These are phyloP conservation scores for Lanmaoa rubissima DNA, from an alignment of 768 basidiomycete genomes.

Conservation along the genomic window DNA sequence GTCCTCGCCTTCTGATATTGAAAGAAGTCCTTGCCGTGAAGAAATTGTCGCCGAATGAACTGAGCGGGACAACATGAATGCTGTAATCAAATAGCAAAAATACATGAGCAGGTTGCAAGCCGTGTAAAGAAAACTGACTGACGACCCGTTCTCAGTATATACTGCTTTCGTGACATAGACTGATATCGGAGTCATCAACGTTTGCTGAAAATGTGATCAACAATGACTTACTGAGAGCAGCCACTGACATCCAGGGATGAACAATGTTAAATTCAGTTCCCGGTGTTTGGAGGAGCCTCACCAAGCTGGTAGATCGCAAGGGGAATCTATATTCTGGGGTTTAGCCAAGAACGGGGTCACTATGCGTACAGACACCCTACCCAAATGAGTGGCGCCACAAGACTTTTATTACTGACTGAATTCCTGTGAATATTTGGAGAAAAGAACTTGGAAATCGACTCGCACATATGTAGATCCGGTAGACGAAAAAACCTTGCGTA, in stretches of 20 bases:
- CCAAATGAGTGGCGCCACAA: slow-evolving; percentile 2
- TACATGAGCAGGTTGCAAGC: neutral
- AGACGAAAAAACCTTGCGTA: slow-evolving; percentile 9
- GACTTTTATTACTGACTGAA: slow-evolving; percentile 1
- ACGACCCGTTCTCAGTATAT: neutral
- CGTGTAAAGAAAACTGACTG: neutral
- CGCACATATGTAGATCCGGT: slow-evolving; percentile 7
- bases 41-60: neutral
- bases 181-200: neutral
- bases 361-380: neutral
- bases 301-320: neutral
- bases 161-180: neutral
- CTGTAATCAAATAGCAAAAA: neutral
- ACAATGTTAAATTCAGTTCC: neutral
- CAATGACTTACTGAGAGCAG: neutral
- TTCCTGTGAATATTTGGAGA: neutral
- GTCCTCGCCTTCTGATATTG: too few relatives aligned
- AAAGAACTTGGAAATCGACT: neutral
- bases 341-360: neutral
- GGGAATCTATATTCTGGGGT: neutral
- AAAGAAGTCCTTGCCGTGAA: neutral
- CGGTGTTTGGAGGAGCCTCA: neutral
- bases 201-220: neutral
- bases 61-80: neutral
- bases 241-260: neutral